A percentile compares a stretch with the other conserved stretches of the same genome.
phyloP scores from a whole-genome alignment of 768 basidiomycete species.

The Hebeloma cylindrosporum region DNA sequence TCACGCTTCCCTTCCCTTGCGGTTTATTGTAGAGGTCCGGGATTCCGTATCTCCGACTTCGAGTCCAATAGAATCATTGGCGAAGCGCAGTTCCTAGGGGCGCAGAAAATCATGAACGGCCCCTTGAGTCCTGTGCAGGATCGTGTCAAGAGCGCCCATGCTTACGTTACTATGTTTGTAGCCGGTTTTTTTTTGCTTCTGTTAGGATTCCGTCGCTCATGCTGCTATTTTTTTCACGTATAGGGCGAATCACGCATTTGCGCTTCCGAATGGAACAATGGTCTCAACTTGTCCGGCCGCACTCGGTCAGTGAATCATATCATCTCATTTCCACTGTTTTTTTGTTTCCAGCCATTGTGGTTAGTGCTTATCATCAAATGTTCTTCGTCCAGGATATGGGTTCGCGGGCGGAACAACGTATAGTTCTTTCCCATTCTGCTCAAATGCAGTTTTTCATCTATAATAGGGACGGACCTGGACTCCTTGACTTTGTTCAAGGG shows the following conservation, averaged over 20 bases:
- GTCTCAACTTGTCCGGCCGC: conserved; percentile 79
- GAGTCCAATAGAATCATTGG: conserved; percentile 76
- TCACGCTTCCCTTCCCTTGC: background rate
- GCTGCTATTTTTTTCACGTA: conserved; percentile 1
- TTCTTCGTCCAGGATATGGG: conserved; percentile 50
- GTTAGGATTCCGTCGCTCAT: conserved; percentile 3
- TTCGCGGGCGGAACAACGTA: conserved; percentile 84
- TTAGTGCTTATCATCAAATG: too few species aligned
- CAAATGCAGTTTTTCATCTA: conserved; percentile 1
- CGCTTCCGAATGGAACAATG: conserved; percentile 61
- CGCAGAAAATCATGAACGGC: conserved; percentile 60
- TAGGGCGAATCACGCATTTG: conserved; percentile 66
- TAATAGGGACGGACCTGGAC: conserved; percentile 74
- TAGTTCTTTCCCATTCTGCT: conserved; percentile 22
- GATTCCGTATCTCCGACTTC: conserved; percentile 73
- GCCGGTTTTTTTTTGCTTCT: conserved; percentile 1
- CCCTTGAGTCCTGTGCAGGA: conserved; percentile 51
- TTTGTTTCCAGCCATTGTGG: too few species aligned
- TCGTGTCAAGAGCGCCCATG: conserved; percentile 67
- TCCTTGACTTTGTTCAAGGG: conserved; percentile 77
- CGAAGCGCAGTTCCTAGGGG: conserved; percentile 65
- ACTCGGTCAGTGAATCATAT: conserved; percentile 48
- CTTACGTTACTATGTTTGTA: conserved; percentile 68
- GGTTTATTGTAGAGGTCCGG: conserved; percentile 56
- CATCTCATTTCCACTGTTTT: background rate